These are phyloP conservation scores for Botrytis fragariae DNA, from an alignment of 2,329 filamentous ascomycete genomes.

Conservation along the genomic window DNA sequence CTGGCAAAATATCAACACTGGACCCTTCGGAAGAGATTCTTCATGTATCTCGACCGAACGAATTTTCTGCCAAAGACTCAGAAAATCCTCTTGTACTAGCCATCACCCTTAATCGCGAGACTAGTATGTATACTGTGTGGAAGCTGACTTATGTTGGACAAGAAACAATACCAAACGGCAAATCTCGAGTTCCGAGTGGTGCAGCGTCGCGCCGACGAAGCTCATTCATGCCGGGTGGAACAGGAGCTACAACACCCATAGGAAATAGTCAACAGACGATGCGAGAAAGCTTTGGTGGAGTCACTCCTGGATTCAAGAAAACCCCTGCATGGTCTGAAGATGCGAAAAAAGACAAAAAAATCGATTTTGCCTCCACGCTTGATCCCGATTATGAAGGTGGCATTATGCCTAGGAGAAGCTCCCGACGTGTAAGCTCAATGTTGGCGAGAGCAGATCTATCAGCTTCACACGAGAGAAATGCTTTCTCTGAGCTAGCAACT, in stretches of 20 bases:
- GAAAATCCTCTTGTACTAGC: slow-evolving; percentile 64
- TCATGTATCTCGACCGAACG: slow-evolving; percentile 69
- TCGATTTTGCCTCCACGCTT: slow-evolving; percentile 68
- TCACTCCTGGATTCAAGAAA: slow-evolving; percentile 25
- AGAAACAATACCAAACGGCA: slow-evolving; percentile 49
- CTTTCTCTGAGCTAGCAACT: slow-evolving; percentile 69
- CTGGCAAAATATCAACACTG: slow-evolving; percentile 55
- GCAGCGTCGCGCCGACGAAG: slow-evolving; percentile 52
- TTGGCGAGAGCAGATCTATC: slow-evolving; percentile 84
- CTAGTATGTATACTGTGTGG: slow-evolving; percentile 81
- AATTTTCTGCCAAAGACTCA: slow-evolving; percentile 44
- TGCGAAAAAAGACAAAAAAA: slow-evolving; percentile 36
- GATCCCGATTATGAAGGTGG: slow-evolving; percentile 61
- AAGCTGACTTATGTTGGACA: slow-evolving; percentile 73
- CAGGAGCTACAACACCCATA: slow-evolving; percentile 73
- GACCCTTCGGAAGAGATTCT: slow-evolving; percentile 78
- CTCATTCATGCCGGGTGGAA: slow-evolving; percentile 66
- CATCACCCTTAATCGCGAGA: slow-evolving; percentile 76
- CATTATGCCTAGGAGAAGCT: slow-evolving; percentile 57
- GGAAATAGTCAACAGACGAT: slow-evolving; percentile 56
- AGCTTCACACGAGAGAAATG: slow-evolving; percentile 74
- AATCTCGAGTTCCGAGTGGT: slow-evolving; percentile 32
- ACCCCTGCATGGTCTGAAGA: slow-evolving; percentile 28
- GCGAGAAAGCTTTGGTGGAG: slow-evolving; percentile 71
- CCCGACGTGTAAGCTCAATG: slow-evolving; percentile 84